A percentile compares a stretch with the other conserved stretches of the same genome.
Evolutionary conservation across 2,329 filamentous ascomycete species (phyloP).

Genomic region (Didymella lethalis): DNA sequence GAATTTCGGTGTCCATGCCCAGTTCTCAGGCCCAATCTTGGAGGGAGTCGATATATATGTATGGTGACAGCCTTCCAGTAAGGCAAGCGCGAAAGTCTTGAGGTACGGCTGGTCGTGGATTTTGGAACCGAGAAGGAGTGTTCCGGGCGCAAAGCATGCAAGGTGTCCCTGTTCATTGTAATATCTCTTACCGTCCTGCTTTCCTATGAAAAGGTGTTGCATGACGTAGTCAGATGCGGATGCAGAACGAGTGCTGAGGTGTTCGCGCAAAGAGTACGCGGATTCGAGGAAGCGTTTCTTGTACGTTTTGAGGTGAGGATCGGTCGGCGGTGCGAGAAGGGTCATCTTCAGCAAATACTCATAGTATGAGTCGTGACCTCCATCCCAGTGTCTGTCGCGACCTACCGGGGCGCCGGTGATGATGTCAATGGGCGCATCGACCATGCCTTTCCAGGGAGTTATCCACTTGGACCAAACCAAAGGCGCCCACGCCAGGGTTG

Average conservation of each 20-base stretch:
- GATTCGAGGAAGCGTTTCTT: slow-evolving; percentile 45
- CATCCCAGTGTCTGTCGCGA: slow-evolving; percentile 54
- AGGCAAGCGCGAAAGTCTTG: slow-evolving; percentile 48
- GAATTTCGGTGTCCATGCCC: slow-evolving; percentile 52
- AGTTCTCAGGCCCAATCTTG: slow-evolving; percentile 50
- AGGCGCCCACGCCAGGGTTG: slow-evolving; percentile 55
- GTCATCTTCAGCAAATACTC: slow-evolving; percentile 54
- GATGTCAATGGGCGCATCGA: slow-evolving; percentile 55
- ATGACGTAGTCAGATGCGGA: slow-evolving; percentile 42
- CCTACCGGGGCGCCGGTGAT: slow-evolving; percentile 52
- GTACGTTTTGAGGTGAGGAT: slow-evolving; percentile 47
- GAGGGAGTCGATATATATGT: slow-evolving; percentile 49
- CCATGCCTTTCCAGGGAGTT: slow-evolving; percentile 52
- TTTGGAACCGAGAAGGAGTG: slow-evolving; percentile 50
- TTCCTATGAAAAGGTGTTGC: slow-evolving; percentile 53
- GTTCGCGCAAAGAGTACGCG: slow-evolving; percentile 47
- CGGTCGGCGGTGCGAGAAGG: slow-evolving; percentile 47
- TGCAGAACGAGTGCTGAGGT: slow-evolving; percentile 49
- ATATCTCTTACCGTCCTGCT: slow-evolving; percentile 42
- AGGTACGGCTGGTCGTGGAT: slow-evolving; percentile 45
- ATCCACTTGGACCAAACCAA: slow-evolving; percentile 56
- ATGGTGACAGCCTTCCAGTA: slow-evolving; percentile 53
- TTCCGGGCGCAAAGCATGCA: slow-evolving; percentile 52
- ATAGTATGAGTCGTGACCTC: slow-evolving; percentile 55
- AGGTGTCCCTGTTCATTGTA: slow-evolving; percentile 52